Percentiles rank a stretch among this genome's conserved stretches.
Evolutionary conservation across 2,329 filamentous ascomycete genomes (phyloP).

Genomic region (Ustulina deusta): DNA sequence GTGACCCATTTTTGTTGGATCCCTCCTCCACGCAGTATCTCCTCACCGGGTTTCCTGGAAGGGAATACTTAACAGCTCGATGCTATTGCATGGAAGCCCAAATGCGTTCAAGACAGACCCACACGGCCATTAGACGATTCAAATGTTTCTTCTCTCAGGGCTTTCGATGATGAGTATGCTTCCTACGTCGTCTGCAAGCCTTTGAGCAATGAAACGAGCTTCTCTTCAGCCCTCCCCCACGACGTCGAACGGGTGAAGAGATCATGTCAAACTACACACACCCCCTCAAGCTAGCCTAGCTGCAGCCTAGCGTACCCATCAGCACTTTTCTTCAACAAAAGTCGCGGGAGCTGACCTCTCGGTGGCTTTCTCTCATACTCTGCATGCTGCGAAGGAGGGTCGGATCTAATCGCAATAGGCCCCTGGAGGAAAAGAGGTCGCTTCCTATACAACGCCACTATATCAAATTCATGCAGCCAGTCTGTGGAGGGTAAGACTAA

Average conservation of each 20-base stretch:
- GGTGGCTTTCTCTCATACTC: background rate
- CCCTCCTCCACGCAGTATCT: conserved; percentile 5
- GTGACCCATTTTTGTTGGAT: conserved; percentile 27
- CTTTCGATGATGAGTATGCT: background rate
- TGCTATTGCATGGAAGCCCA: conserved; percentile 12
- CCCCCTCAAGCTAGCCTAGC: conserved; percentile 2
- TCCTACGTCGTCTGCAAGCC: background rate
- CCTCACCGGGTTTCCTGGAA: conserved; percentile 11
- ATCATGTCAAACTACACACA: conserved; percentile 12
- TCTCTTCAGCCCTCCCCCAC: background rate
- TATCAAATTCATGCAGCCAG: conserved; percentile 21
- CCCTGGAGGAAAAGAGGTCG: background rate
- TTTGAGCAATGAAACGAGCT: background rate
- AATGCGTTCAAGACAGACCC: conserved; percentile 2
- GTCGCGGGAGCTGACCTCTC: conserved; percentile 8
- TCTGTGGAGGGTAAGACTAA: conserved; percentile 7
- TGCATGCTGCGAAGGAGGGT: conserved; percentile 24
- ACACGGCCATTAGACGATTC: background rate
- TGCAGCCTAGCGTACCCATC: conserved; percentile 1
- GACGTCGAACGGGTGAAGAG: conserved; percentile 7
- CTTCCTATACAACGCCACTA: conserved; percentile 13
- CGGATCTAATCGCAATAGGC: conserved; percentile 22
- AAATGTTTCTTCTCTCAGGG: background rate
- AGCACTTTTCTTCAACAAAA: conserved; percentile 7
- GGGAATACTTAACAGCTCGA: conserved; percentile 4